Conservation (phyloP, 2,329 filamentous ascomycete genomes). For the Colletotrichum sp. region DNA sequence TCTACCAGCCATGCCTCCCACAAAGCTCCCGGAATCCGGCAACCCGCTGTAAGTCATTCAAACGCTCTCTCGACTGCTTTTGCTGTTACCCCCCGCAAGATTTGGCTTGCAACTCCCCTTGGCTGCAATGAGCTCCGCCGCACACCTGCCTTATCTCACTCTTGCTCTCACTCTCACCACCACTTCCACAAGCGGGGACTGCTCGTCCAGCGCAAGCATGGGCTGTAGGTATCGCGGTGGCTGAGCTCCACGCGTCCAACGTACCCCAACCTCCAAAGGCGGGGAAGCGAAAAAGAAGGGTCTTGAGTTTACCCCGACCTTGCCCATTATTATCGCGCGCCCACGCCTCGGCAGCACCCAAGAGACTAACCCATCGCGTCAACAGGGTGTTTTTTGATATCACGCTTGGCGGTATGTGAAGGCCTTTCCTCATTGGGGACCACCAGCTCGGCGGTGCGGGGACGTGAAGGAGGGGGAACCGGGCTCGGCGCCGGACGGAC, state of each 20-base stretch:
- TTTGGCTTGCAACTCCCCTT: neutral
- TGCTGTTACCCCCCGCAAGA: neutral
- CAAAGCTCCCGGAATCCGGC: slow-evolving; percentile 50
- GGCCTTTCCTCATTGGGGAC: slow-evolving; percentile 30
- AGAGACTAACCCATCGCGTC: slow-evolving; percentile 15
- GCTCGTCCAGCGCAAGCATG: neutral
- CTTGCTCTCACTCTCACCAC: neutral
- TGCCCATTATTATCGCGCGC: neutral
- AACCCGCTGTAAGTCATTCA: slow-evolving; percentile 49
- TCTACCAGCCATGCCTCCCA: slow-evolving; percentile 43
- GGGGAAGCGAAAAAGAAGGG: neutral
- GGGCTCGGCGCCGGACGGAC: neutral
- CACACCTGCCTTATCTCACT: neutral
- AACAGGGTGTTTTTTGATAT: slow-evolving; percentile 76
- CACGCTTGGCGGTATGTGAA: slow-evolving; percentile 71
- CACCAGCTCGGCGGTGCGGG: slow-evolving; percentile 19
- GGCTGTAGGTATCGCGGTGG: neutral
- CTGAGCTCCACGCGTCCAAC: slow-evolving; percentile 8
- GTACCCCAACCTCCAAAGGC: neutral
- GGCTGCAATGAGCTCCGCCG: neutral
- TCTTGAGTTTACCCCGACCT: neutral
- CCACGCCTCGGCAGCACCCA: neutral
- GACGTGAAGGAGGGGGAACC: neutral
- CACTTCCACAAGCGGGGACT: neutral
- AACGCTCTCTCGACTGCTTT: neutral